These are phyloP conservation scores for Cryptococcus wingfieldii DNA, from an alignment of 1,284 basidiomycete species.

Conservation along the genomic window DNA sequence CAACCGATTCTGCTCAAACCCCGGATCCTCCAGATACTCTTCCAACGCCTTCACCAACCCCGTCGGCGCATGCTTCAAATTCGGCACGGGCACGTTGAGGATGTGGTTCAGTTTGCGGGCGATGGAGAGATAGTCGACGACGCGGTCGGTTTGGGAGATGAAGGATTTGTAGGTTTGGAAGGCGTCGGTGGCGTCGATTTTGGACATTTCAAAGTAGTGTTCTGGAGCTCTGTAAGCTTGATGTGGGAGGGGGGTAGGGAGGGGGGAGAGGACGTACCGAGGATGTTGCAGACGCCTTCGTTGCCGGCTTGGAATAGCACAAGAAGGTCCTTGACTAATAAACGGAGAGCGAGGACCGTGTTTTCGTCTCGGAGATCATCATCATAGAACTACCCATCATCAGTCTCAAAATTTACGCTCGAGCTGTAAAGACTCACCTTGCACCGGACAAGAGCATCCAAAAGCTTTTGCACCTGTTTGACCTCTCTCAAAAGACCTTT, in stretches of 20 bases:
- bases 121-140: conserved; percentile 90
- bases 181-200: conserved; percentile 79
- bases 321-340: conserved; percentile 96
- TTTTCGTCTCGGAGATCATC: conserved; percentile 91
- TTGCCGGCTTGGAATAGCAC: conserved; percentile 96
- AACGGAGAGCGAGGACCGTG: conserved; percentile 78
- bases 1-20: conserved; percentile 88
- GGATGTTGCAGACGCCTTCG: conserved; percentile 94
- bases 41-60: conserved; percentile 87
- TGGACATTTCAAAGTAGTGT: conserved; percentile 98
- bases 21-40: conserved; percentile 92
- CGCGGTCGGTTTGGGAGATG: conserved; percentile 87
- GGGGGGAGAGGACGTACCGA: conserved; percentile 56
- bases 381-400: conserved; percentile 69
- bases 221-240: conserved; percentile 54
- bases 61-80: conserved; percentile 91
- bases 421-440: conserved; percentile 56
- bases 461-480: conserved; percentile 80
- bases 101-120: conserved; percentile 89
- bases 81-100: conserved; percentile 88
- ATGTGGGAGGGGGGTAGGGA: neutral
- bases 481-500: conserved; percentile 93
- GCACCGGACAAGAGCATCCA: conserved; percentile 81
- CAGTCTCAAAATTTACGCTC: neutral
- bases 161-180: conserved; percentile 89